Evolutionary conservation across 371 early-diverging fungal species (phyloP), one percentile per base, ranked within the genome.

Genomic region (Coemansia sp.): DNA sequence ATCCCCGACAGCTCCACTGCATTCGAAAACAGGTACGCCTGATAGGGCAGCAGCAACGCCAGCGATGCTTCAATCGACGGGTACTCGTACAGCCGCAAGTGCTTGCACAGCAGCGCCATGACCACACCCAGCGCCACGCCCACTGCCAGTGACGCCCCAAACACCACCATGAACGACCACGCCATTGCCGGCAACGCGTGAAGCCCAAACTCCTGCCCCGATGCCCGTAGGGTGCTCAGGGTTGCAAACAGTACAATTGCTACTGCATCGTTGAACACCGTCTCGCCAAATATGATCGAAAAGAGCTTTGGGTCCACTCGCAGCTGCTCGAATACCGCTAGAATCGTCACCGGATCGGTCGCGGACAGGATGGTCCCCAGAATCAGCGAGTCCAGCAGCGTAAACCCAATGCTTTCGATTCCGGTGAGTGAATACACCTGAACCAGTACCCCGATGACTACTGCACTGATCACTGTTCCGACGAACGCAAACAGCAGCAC

Each of bases 311-410:
- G 93, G 60, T 97, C 98, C 31, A 97, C 96, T 53, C 87, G 85
- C 42, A 93, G 81, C 65, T 94, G 94, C 54, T 91, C 86, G 70
- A 97, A 95, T 41, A 96, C 91, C 11, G 96, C 90, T 49, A 97
- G 81, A 13, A 97, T 89, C 0, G 98, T 94, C 32, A 97, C 98
- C 2, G 98, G 94, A 77, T 97, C 98, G 5, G 98, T 97, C 4
- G 98, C 94, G 4, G 94, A 94, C 60, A 97, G 80, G 58, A 97
- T 91, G 2, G 95, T 84, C 11, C 96, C 95, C 70, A 94, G 91
- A 35, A 92, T 90, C 82, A 95, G 86, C 64, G 91, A 92, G 72
- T 97, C 98, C 59, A 94, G 78, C 39, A 93, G 87, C 16, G 89
- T 83, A 35, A 93, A 79, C 42, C 75, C 70, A 35, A 91, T 75